Evolutionary conservation across 441 rosid species (phyloP), one percentile per base, ranked within the genome.

Genomic region (Euphorbia corollata): DNA sequence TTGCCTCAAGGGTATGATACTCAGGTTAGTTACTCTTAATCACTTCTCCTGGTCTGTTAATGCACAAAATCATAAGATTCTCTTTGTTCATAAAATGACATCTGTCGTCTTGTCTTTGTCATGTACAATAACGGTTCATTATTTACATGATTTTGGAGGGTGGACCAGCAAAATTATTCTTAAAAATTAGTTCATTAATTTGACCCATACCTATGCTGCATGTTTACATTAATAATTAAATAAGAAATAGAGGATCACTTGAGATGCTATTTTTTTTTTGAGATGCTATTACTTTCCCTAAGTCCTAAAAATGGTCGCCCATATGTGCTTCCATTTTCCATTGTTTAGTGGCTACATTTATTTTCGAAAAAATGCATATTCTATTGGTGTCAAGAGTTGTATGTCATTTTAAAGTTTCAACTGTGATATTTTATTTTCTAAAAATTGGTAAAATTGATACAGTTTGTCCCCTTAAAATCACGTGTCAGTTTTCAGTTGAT

Each of bases 1-100:
- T 65, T 88, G 78, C 92, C 97, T 47, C 72, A 76, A 34, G 85
- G 82, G 7, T 91, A 84, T 50, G 91, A 87, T 9, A 88, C 96
- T 10, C 93, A 87, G 89, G 97, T 88, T 64, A 13, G 76, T 73
- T 66, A 64, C 1, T 6, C 9, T 36, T 36, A 8, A 27, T 27
- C 32, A 27, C 32, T 4, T 27, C 32, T 27, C 41, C 9, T 36
- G 8, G 5, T 36, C 9, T 36, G 0, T 27, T 27, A 27, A 36
- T 8, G 41, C 41, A 36, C 41, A 5, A 36, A 36, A 36, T 36
- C 32, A 1, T 27, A 27, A 27, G 32, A 27, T 27, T 27, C 32
- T 27, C 32, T 19, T 1, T 0, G 5, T 0, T 51, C 48, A 18
- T 18, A 4, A 18, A 38, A 18, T 4, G 27, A 61, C 64, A 38